Percentiles rank a stretch among this genome's conserved stretches.
phyloP scores from a whole-genome alignment of 345 rosid species.

The Lenwebbia sp. region DNA sequence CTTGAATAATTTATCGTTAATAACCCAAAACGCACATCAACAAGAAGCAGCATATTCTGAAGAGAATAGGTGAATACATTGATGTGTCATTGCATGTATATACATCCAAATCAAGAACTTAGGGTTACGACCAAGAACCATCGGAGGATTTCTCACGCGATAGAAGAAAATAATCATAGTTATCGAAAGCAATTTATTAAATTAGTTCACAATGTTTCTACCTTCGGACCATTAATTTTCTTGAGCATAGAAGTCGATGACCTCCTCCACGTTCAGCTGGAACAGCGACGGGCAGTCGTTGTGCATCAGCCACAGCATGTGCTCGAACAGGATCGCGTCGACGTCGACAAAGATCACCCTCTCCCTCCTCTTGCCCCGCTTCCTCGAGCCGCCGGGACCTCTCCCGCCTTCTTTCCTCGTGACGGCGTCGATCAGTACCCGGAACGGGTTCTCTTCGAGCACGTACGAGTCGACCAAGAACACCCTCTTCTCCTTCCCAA shows the following conservation, averaged over 20 bases:
- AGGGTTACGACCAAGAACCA: neutral
- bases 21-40: neutral
- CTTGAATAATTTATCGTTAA: neutral
- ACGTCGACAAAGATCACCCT: conserved; percentile 47
- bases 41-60: neutral
- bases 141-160: neutral
- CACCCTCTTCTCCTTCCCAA: conserved; percentile 68
- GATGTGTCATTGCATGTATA: neutral
- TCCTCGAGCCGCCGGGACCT: neutral
- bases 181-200: neutral
- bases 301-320: conserved; percentile 74
- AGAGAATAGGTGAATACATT: neutral
- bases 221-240: conserved; percentile 19
- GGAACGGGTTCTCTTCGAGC: conserved; percentile 57
- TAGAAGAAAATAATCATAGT: neutral
- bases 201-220: neutral
- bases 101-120: neutral
- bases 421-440: conserved; percentile 33
- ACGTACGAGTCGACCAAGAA: conserved; percentile 58
- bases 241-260: conserved; percentile 70
- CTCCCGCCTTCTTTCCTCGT: neutral
- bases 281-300: conserved; percentile 62
- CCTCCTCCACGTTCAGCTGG: conserved; percentile 62
- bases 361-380: conserved; percentile 1
- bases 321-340: conserved; percentile 85